Base-by-base conservation (phyloP, 768 basidiomycete species). In the Russula olivacea region DNA sequence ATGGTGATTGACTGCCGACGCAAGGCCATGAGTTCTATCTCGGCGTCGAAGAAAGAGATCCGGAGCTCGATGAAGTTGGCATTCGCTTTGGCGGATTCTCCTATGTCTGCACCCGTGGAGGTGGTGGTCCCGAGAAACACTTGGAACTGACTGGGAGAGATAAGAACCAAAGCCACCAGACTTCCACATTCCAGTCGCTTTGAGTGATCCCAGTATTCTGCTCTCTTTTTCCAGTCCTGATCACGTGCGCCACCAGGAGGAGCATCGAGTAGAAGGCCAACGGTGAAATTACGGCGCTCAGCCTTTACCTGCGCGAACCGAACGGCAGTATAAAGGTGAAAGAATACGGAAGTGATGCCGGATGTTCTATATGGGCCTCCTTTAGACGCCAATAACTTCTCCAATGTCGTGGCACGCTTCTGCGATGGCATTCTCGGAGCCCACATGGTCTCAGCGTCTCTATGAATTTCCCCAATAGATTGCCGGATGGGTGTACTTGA, bases 241-340 rank as follows among this genome's bases (percentile, higher is more conserved):
- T 78, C 71, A 25, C 85, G 78, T 6, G 86, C 82, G 43, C 73
- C 75, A 1, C 82, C 84, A 3, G 84, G 81, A 23, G 88, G 87
- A 0, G 85, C 68, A 61, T 82, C 78, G 28, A 85, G 67, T 0
- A 71, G 59, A 1, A 89, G 64, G 1, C 76, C 75, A 12, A 79
- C 76, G 0, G 81, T 77, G 30, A 88, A 72, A 1, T 82, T 83
- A 15, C 79, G 76, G 19, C 78, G 73, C 43, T 84, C 81, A 0
- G 85, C 78, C 21, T 75, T 71, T 38, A 83, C 61, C 2, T 79
- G 74, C 1, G 66, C 61, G 63, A 88, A 86, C 4, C 71, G 66
- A 61, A 81, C 78, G 52, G 79, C 76, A 28, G 83, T 81, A 71
- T 87, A 86, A 2, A 88, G 72, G 32, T 86, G 83, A 77, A 87